phyloP scores from a whole-genome alignment of 345 rosid species.

The Lumnitzera racemosa region DNA sequence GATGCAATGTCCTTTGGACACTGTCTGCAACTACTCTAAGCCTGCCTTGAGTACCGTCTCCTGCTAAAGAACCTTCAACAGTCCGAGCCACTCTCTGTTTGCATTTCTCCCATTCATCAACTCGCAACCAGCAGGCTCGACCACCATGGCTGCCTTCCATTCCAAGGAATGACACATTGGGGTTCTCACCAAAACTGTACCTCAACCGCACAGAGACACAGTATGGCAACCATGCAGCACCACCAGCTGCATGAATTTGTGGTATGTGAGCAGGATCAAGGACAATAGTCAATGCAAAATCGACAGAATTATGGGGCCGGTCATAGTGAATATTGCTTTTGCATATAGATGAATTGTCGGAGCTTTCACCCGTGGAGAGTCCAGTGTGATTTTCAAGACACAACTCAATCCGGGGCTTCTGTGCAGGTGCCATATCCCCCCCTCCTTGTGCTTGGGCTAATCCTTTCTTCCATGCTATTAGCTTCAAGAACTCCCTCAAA shows the following conservation, averaged over 20 bases:
- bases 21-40: slow-evolving; percentile 71
- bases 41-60: slow-evolving; percentile 62
- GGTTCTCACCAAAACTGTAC: slow-evolving; percentile 68
- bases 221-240: slow-evolving; percentile 98
- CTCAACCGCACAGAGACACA: slow-evolving; percentile 85
- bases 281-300: slow-evolving; percentile 82
- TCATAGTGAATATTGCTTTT: slow-evolving; percentile 90
- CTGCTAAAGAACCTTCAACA: slow-evolving; percentile 52
- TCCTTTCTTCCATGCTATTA: slow-evolving; percentile 98
- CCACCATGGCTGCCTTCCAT: slow-evolving; percentile 99
- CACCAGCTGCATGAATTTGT: slow-evolving; percentile 80
- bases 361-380: slow-evolving; percentile 18
- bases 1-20: slow-evolving; percentile 62
- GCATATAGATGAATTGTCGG: slow-evolving; percentile 42
- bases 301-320: slow-evolving; percentile 71
- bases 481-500: slow-evolving; percentile 82
- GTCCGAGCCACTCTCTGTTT: slow-evolving; percentile 67
- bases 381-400: slow-evolving; percentile 91
- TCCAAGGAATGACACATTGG: slow-evolving; percentile 51
- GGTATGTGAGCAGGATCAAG: slow-evolving; percentile 93
- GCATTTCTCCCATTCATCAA: slow-evolving; percentile 92
- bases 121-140: slow-evolving; percentile 73
- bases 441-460: slow-evolving; percentile 56
- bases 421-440: slow-evolving; percentile 73
- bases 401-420: slow-evolving; percentile 75